These are phyloP conservation scores for Dactylellina leptospora DNA, from an alignment of 2,329 filamentous ascomycete genomes.

Conservation along the genomic window DNA sequence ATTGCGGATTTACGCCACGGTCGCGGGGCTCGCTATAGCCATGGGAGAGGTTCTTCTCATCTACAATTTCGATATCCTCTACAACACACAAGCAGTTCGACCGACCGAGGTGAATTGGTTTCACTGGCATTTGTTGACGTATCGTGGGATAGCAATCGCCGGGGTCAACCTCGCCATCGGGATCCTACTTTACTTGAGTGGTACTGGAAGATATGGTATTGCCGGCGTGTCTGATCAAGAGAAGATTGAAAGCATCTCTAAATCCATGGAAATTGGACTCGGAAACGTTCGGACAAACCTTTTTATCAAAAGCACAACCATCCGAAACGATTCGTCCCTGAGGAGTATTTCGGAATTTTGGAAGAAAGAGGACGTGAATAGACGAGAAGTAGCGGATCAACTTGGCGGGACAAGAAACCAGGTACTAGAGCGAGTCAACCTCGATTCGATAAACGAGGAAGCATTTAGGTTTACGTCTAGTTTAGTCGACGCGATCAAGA, in stretches of 20 bases:
- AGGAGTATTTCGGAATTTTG: slow-evolving; percentile 20
- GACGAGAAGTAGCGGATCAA: slow-evolving; percentile 15
- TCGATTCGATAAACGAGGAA: slow-evolving; percentile 44
- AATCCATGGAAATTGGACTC: slow-evolving; percentile 61
- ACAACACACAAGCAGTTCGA: slow-evolving; percentile 68
- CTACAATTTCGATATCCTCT: slow-evolving; percentile 65
- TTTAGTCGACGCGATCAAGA: slow-evolving; percentile 23
- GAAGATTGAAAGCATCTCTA: slow-evolving; percentile 63
- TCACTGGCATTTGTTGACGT: slow-evolving; percentile 73
- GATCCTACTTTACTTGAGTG: slow-evolving; percentile 75
- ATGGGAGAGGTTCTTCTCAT: slow-evolving; percentile 72
- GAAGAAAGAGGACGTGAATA: slow-evolving; percentile 24
- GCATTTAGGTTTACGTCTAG: slow-evolving; percentile 44
- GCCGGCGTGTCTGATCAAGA: slow-evolving; percentile 69
- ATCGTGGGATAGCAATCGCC: slow-evolving; percentile 72
- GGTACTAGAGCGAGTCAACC: slow-evolving; percentile 25
- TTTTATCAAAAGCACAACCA: slow-evolving; percentile 38
- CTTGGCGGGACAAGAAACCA: slow-evolving; percentile 26
- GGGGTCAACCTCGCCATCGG: slow-evolving; percentile 72
- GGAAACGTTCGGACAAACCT: slow-evolving; percentile 28
- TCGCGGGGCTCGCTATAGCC: slow-evolving; percentile 69
- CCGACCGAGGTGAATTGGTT: slow-evolving; percentile 74
- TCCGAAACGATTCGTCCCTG: slow-evolving; percentile 22
- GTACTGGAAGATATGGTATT: slow-evolving; percentile 78
- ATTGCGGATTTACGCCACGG: slow-evolving; percentile 77